phyloP scores from a whole-genome alignment of 768 basidiomycete genomes.

The Infundibulicybe gibba region DNA sequence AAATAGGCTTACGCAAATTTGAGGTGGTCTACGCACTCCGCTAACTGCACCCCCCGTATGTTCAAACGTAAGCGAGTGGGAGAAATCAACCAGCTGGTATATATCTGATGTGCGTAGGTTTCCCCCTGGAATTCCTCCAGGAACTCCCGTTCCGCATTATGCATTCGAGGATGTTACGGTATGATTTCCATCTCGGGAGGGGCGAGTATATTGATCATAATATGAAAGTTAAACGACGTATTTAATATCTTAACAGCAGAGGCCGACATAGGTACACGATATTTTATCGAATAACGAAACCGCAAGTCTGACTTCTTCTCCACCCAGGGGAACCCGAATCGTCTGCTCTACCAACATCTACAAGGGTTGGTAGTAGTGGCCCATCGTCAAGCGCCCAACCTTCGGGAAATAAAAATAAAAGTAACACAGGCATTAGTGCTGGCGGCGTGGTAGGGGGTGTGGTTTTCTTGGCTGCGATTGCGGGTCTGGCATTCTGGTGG shows the following conservation, averaged over 20 bases:
- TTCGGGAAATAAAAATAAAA: too few species aligned
- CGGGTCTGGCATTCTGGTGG: conserved; percentile 23
- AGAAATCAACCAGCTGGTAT: neutral
- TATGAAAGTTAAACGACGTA: neutral
- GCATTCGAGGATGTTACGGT: neutral
- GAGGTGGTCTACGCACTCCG: neutral
- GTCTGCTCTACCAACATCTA: conserved; percentile 12
- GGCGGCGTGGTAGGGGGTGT: conserved; percentile 63
- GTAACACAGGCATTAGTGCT: conserved; percentile 45
- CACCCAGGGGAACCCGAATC: conserved; percentile 23
- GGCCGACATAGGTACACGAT: neutral
- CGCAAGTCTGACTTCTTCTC: too few species aligned
- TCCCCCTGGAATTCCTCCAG: neutral
- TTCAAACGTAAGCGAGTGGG: neutral
- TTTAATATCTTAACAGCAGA: neutral
- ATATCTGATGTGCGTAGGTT: neutral
- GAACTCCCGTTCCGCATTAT: neutral
- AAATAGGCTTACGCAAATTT: neutral
- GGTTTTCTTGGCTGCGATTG: conserved; percentile 40
- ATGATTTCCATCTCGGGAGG: neutral
- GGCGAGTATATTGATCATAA: neutral
- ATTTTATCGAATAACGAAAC: too few species aligned
- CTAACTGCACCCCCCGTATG: neutral
- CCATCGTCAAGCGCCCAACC: conserved; percentile 10
- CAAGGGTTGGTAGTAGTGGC: conserved; percentile 3